Evolutionary conservation across 306 rosid species (phyloP), one percentile per base, ranked within the genome.

Genomic region (Vigna trinervia): DNA sequence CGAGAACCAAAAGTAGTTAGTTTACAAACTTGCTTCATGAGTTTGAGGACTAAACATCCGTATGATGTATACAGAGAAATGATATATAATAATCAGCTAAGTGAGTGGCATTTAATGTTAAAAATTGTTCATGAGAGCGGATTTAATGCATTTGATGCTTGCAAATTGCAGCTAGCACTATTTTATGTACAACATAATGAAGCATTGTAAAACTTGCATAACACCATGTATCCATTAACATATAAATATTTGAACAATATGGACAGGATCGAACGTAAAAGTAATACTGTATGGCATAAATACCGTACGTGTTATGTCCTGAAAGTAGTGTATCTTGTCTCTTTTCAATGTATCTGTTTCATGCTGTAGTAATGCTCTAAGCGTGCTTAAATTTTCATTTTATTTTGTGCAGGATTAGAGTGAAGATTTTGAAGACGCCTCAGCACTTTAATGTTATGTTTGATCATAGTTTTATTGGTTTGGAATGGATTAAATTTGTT

Each of bases 331-430:
- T 14, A 43, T 30, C 43, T 5, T 14, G 13, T 61, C 22, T 61
- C 22, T 6, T 32, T 13, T 62, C 46, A 45, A 6, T 17, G 12
- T 3, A 6, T 19, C 6, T 45, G 73, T 69, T 69, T 68, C 8
- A 5, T 7, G 4, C 64, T n/a, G 30, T 22, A 17, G 19, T 36
- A 34, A 62, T 69, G 63, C 64, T 22, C 17, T 59, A 56, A 30
- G 39, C 6, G 28, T 36, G 8, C 8, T 36, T 36, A 6, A 36
- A 36, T 39, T 1, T 54, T 69, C 28, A 15, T 69, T n/a, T 30
- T 32, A 36, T 71, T 71, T 71, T 6, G 3, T 4, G 10, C 85
- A 85, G 88, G 85, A 78, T 23, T 85, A 85, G 82, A 28, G 56
- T 45, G 59, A 60, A 43, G 60, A 61, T 63, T 77, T 51, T 39